Percentiles rank a stretch among this genome's conserved stretches.
These are phyloP conservation scores for Hyaloscypha variabilis DNA, from an alignment of 495 filamentous ascomycete genomes.

Conservation along the genomic window DNA sequence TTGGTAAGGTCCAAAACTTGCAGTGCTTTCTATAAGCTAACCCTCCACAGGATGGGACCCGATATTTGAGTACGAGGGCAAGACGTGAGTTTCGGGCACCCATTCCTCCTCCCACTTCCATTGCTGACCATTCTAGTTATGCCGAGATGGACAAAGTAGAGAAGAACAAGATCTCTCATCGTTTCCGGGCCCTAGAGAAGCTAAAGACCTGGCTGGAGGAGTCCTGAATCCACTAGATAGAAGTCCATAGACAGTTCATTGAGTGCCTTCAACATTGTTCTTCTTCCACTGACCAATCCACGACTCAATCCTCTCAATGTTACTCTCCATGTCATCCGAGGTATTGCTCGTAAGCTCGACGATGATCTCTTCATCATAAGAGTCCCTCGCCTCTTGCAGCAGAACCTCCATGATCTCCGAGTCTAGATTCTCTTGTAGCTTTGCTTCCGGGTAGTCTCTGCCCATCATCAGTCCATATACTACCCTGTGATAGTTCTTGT, in stretches of 20 bases:
- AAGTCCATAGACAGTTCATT: slow-evolving; percentile 16
- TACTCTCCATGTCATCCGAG: slow-evolving; percentile 81
- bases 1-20: slow-evolving; percentile 58
- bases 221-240: slow-evolving; percentile 15
- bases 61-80: slow-evolving; percentile 90
- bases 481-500: neutral
- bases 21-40: neutral
- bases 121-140: slow-evolving; percentile 48
- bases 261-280: slow-evolving; percentile 44
- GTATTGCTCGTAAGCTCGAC: slow-evolving; percentile 86
- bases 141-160: slow-evolving; percentile 93
- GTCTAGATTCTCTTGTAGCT: slow-evolving; percentile 95
- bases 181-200: slow-evolving; percentile 81
- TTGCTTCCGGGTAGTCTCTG: slow-evolving; percentile 78
- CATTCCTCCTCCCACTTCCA: neutral
- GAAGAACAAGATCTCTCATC: slow-evolving; percentile 95
- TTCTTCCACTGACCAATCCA: slow-evolving; percentile 86
- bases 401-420: slow-evolving; percentile 97
- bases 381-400: slow-evolving; percentile 83
- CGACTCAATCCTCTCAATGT: slow-evolving; percentile 77
- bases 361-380: slow-evolving; percentile 85
- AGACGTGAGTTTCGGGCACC: slow-evolving; percentile 65
- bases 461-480: slow-evolving; percentile 10
- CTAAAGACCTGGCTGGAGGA: slow-evolving; percentile 80
- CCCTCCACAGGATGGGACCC: slow-evolving; percentile 80